Evolutionary conservation across 345 rosid species (phyloP).

Genomic region (Sisymbrium altissimum): DNA sequence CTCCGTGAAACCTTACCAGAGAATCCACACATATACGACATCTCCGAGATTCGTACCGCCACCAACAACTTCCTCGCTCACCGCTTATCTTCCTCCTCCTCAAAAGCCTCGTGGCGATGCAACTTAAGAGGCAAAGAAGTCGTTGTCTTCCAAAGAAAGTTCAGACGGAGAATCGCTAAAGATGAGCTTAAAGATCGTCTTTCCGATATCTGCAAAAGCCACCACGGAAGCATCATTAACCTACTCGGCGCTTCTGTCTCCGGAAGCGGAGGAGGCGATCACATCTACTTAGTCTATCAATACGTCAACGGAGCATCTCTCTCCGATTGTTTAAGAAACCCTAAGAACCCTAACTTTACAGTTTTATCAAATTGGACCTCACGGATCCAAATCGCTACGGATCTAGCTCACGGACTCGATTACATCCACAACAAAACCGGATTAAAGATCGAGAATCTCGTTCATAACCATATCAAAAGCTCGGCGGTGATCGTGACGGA

Average conservation of each 20-base stretch:
- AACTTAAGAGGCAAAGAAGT: conserved; percentile 55
- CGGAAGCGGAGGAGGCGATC: too few relatives aligned
- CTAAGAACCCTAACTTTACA: conserved; percentile 60
- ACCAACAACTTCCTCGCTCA: conserved; percentile 84
- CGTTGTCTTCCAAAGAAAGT: conserved; percentile 69
- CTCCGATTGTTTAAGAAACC: conserved; percentile 62
- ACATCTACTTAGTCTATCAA: conserved; percentile 73
- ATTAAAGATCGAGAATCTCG: conserved; percentile 46
- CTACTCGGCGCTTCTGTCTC: conserved; percentile 73
- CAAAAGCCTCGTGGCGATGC: conserved; percentile 79
- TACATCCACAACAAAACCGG: conserved; percentile 82
- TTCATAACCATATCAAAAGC: conserved; percentile 76
- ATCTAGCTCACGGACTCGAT: conserved; percentile 81
- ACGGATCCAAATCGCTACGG: conserved; percentile 78
- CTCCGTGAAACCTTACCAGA: conserved; percentile 66
- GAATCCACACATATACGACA: conserved; percentile 67
- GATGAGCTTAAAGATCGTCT: conserved; percentile 47
- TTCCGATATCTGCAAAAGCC: conserved; percentile 61
- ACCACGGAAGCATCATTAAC: conserved; percentile 61
- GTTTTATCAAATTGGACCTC: conserved; percentile 74
- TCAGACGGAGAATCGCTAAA: conserved; percentile 46
- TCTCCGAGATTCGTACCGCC: conserved; percentile 77
- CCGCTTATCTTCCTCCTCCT: conserved; percentile 53
- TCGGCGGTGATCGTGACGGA: conserved; percentile 65
- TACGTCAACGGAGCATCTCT: conserved; percentile 61